Base-by-base conservation (phyloP, 2,329 filamentous ascomycete species). In the Pseudogymnoascus sp. region DNA sequence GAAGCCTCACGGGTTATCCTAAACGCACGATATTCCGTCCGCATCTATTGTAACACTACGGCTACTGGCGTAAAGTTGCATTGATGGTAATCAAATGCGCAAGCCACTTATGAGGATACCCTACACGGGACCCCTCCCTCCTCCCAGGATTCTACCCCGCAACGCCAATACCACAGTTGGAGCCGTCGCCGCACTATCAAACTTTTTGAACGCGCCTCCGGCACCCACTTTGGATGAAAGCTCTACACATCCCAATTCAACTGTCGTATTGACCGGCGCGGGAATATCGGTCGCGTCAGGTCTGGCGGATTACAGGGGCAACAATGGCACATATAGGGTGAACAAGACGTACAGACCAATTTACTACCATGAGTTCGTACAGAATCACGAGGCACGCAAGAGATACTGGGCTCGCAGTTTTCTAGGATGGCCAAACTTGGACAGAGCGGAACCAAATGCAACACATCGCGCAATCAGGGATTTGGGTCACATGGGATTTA, bases 341-440 rank as follows among this genome's bases (percentile, higher is more conserved):
- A 97, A 97, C 77, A 91, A 89, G 76, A 85, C 84, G 12, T 97
- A 96, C 71, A 85, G 89, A 2, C 94, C 93, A 33, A 95, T 96
- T 66, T 99, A 96, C 77, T 92, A 89, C 74, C 86, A 91, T 73
- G 94, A 99, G 73, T 99, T 97, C 70, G 75, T 91, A 43, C 77
- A 81, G 54, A 89, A 79, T 65, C 93, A 97, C 74, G 90, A 92
- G 72, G 86, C 89, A 11, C 81, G 94, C 66, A 94, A 97, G 74
- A 80, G 94, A 64, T 99, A 99, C 73, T 99, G 94, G 94, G 93
- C 94, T 0, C 79, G 94, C 57, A 96, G 90, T 71, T 99, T 96
- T 73, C 77, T 99, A 18, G 94, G 94, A 37, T 97, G 92, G 92
- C 86, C 90, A 3, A 91, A 85, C 47, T 77, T 97, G 66, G 78